Base-by-base conservation (phyloP, 2,329 filamentous ascomycete genomes). In the Fulvia fulva region DNA sequence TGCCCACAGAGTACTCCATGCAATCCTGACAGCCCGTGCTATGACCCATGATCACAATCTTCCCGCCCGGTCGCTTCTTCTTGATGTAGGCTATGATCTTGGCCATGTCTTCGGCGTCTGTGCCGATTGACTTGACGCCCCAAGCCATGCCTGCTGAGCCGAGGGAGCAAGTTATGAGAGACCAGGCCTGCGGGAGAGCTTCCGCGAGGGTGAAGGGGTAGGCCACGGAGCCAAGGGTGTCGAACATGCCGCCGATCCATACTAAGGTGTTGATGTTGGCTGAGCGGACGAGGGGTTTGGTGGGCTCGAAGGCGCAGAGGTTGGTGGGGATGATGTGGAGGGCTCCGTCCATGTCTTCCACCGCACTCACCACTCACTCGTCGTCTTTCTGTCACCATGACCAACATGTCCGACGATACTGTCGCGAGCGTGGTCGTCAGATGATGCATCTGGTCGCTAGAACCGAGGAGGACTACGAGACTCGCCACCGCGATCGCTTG, bases 1-100 rank as follows among this genome's bases (percentile, higher is more conserved):
- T 51, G 21, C 68, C 70, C 5, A 74, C 60, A 1, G 87, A 69
- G 63, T 89, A 89, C 65, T 87, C 82, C 74, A 89, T 80, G 12
- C 84, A 78, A 68, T 88, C 86, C 71, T 89, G 87, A 65, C 83
- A 87, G 0, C 87, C 87, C 0, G 87, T 89, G 1, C 83, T 86
- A 65, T 88, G 85, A 2, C 87, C 87, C 82, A 89, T 85, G 14
- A 89, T 71, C 25, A 87, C 82, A n/a, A 89, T 71, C 55, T 84
- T 85, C 1, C 76, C 77, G 3, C 68, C 68, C 1, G 77, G 77
- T 1, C 75, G 56, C 25, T 69, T 67, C 0, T 66, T 57, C 12
- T 73, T 74, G 60, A 85, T 78, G 62, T 83, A 84, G 12, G 71
- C 56, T 0, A 85, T 78, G 59, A 81, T 80, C 58, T 76, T 70